Conservation (phyloP, 2,329 filamentous ascomycete genomes). For the Fonsecaea erecta region DNA sequence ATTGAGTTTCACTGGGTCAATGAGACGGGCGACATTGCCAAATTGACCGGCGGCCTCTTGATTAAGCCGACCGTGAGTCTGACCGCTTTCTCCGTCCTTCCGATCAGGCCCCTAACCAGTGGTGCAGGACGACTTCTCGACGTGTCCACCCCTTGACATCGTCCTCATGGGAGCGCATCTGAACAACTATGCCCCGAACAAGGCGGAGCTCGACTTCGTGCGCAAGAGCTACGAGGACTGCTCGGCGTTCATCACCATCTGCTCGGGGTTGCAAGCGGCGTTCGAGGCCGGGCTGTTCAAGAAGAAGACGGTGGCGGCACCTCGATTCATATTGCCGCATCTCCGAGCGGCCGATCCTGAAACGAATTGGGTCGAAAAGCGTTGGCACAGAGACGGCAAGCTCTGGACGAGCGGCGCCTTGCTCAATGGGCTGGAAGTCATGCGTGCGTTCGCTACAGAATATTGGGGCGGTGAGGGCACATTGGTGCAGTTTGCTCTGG, state of each 20-base stretch:
- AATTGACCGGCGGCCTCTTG: conserved; percentile 23
- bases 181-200: conserved; percentile 23
- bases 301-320: conserved; percentile 30
- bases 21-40: conserved; percentile 32
- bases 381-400: conserved; percentile 41
- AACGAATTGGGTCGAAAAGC: conserved; percentile 34
- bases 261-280: conserved; percentile 27
- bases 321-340: conserved; percentile 22
- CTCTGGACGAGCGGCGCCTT: conserved; percentile 44
- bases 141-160: conserved; percentile 32
- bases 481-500: conserved; percentile 30
- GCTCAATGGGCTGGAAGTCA: conserved; percentile 43
- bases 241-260: conserved; percentile 32
- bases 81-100: neutral
- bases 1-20: conserved; percentile 43
- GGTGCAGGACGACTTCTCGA: conserved; percentile 29
- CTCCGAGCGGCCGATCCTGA: conserved; percentile 19
- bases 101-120: neutral
- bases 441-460: conserved; percentile 39
- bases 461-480: conserved; percentile 38
- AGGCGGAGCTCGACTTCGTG: conserved; percentile 31
- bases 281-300: conserved; percentile 29
- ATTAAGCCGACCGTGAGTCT: conserved; percentile 20
- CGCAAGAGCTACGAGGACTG: conserved; percentile 30
- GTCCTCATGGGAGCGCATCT: conserved; percentile 32